phyloP scores from a whole-genome alignment of 2,329 filamentous ascomycete genomes.

The Ascochyta koolunga region DNA sequence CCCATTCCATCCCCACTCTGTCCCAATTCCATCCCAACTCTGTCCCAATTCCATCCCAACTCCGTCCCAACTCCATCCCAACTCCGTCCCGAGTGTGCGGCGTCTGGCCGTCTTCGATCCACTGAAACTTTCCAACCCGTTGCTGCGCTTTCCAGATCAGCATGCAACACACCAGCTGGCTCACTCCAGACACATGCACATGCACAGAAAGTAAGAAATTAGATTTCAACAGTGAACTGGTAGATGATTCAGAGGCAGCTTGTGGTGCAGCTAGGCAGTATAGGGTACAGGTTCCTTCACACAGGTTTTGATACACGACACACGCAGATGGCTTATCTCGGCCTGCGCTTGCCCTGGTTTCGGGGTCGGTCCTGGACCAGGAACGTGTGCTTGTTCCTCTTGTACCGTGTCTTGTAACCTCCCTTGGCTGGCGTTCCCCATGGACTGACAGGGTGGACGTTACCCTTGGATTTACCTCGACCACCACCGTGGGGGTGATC shows the following conservation, averaged over 20 bases:
- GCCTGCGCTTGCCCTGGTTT: conserved; percentile 85
- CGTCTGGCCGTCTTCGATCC: not conserved
- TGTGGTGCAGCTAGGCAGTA: conserved; percentile 10
- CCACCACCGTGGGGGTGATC: conserved; percentile 99
- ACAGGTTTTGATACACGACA: conserved; percentile 26
- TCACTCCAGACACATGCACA: too few species aligned
- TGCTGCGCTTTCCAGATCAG: not conserved
- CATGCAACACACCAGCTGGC: not conserved
- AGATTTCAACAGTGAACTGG: too few species aligned
- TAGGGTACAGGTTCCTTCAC: conserved; percentile 28
- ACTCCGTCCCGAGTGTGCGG: not conserved
- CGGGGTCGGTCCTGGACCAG: conserved; percentile 82
- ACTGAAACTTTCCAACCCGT: not conserved
- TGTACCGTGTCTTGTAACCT: conserved; percentile 89
- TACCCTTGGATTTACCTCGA: conserved; percentile 99
- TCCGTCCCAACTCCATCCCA: too few species aligned
- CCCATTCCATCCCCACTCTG: too few species aligned
- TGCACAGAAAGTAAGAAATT: too few species aligned
- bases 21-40: too few species aligned
- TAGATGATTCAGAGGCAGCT: conserved; percentile 11
- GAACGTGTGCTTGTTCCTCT: conserved; percentile 88
- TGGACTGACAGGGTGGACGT: conserved; percentile 89
- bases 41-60: too few species aligned
- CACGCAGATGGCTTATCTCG: conserved; percentile 31
- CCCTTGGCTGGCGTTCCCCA: conserved; percentile 92